Evolutionary conservation across 148 eudicot species (phyloP), one percentile per base, ranked within the genome.

Genomic region (Gaultheria prostrata): DNA sequence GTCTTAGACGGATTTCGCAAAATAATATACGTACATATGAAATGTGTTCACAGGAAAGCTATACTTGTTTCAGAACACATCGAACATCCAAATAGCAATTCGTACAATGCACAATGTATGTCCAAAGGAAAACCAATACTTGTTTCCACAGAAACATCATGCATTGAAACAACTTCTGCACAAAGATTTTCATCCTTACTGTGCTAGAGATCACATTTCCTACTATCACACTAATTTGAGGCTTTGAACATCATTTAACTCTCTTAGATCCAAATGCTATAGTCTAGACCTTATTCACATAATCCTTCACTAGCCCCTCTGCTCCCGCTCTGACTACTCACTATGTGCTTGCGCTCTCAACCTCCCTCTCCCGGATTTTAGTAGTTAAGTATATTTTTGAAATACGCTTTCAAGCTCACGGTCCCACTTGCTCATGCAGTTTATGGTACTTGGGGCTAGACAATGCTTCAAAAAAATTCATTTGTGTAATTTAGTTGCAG

Each of bases 21-120:
- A 48, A 76, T 10, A 10, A 9, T 0, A 32, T 18, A 48, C 14
- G 48, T 21, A 46, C 32, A 46, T 46, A 13, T 0, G 28, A 26
- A 13, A 7, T 50, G 53, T 51, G 49, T 17, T 51, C 65, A 28
- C 45, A 7, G 4, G 14, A 26, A 80, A 45, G 35, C 35, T 43
- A 24, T 35, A n/a, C 72, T 10, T 79, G 30, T 69, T 79, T 59
- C 17, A 59, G 71, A 39, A 65, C 82, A 63, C 21, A 33, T 51
- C 43, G 1, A 26, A 32, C 51, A 56, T 45, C 50, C 46, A 39
- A 80, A 45, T 17, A 61, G 20, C 6, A 46, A 77, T 12, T 32
- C n/a, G 15, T 70, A 70, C 32, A 70, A 26, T 6, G 35, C 28
- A 26, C 13, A 67, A 67, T 70, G 74, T 70, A 70, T 70, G 74